A percentile compares a stretch with the other conserved stretches of the same genome.
These are phyloP conservation scores for Colletotrichum lini DNA, from an alignment of 2,329 filamentous ascomycete species.

Conservation along the genomic window DNA sequence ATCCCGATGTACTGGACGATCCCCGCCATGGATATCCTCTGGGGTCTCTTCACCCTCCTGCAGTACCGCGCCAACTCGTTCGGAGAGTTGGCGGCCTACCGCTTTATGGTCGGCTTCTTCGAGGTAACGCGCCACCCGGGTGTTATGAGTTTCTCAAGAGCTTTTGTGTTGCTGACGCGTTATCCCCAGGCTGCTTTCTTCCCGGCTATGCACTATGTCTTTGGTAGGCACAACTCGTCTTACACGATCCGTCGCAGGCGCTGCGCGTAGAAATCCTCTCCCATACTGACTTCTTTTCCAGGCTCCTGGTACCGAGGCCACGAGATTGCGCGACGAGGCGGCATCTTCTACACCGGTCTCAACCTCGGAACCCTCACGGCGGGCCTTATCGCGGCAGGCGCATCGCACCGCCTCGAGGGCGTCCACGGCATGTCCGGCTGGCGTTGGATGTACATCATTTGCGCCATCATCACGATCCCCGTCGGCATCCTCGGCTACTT, in stretches of 20 bases:
- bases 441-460: constrained; percentile 64
- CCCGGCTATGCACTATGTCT: constrained; percentile 54
- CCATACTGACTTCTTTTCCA: constrained; percentile 51
- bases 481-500: constrained; percentile 58
- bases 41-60: constrained; percentile 71
- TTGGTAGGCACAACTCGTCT: constrained; percentile 48
- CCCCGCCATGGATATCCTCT: constrained; percentile 59
- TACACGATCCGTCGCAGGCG: no score
- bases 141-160: constrained; percentile 53
- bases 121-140: constrained; percentile 19
- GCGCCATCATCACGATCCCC: constrained; percentile 59
- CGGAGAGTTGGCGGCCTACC: constrained; percentile 43
- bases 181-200: constrained; percentile 54
- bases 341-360: constrained; percentile 60
- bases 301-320: constrained; percentile 66
- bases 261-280: constrained; percentile 54
- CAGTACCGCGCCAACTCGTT: constrained; percentile 45
- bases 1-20: constrained; percentile 49
- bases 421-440: constrained; percentile 58
- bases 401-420: constrained; percentile 59
- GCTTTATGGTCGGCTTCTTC: constrained; percentile 55
- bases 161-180: constrained; percentile 59
- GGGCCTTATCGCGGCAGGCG: constrained; percentile 61
- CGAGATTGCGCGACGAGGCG: constrained; percentile 55
- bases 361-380: constrained; percentile 61